phyloP scores from a whole-genome alignment of 1,284 basidiomycete species.

The Coniferiporia weirii region DNA sequence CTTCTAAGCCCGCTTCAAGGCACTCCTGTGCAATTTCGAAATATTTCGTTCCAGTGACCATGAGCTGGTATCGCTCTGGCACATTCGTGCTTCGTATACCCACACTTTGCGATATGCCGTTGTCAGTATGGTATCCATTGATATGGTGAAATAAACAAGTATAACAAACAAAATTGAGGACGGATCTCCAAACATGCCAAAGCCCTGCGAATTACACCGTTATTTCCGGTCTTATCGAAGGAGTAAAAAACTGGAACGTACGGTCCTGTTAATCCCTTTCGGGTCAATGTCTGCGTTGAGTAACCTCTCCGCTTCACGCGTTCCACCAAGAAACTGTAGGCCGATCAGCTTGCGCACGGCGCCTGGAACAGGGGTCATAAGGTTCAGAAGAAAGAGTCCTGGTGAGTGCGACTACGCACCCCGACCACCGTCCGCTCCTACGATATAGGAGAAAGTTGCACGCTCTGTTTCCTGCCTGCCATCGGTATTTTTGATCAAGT shows the following conservation, averaged over 20 bases:
- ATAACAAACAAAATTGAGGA: not conserved
- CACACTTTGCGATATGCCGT: not conserved
- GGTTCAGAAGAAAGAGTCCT: not conserved
- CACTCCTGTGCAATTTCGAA: not conserved
- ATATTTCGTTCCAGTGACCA: not conserved
- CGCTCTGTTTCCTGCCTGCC: conserved; percentile 3
- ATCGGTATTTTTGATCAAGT: not conserved
- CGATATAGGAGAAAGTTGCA: conserved; percentile 19
- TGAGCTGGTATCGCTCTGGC: not conserved
- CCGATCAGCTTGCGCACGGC: conserved; percentile 35
- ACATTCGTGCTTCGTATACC: not conserved
- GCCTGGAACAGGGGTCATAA: conserved; percentile 20
- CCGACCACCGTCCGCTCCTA: conserved; percentile 37
- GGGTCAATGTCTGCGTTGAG: conserved; percentile 2
- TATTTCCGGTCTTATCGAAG: not conserved
- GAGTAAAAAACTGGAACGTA: not conserved
- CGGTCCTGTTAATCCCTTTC: not conserved
- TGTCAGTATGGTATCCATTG: not conserved
- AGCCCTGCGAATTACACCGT: not conserved
- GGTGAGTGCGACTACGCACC: conserved; percentile 21
- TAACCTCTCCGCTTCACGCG: conserved; percentile 26
- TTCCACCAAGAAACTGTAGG: conserved; percentile 41
- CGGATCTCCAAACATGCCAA: not conserved
- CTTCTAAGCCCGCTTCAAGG: not conserved
- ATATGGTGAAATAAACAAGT: not conserved